Percentiles rank a stretch among this genome's conserved stretches.
phyloP scores from a whole-genome alignment of 768 basidiomycete genomes.

The Pleurotus platypus region DNA sequence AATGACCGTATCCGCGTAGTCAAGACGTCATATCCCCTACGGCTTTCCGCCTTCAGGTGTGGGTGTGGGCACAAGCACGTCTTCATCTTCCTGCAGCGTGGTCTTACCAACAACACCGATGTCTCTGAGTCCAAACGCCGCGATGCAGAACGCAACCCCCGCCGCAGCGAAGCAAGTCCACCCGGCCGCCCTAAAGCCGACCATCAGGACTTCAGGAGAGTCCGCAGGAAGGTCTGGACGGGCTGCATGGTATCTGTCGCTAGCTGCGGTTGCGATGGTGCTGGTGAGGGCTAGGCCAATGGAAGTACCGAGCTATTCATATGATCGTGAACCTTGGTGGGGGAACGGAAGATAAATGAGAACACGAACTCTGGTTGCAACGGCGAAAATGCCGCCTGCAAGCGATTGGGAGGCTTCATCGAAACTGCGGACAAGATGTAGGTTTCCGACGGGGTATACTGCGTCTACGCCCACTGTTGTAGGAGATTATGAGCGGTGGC shows the following conservation, averaged over 20 bases:
- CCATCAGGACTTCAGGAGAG: conserved; percentile 27
- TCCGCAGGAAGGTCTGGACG: conserved; percentile 16
- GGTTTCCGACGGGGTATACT: conserved; percentile 27
- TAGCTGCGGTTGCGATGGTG: conserved; percentile 24
- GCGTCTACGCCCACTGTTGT: conserved; percentile 21
- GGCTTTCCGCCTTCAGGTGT: no score
- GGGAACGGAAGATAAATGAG: background rate
- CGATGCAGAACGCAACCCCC: conserved; percentile 10
- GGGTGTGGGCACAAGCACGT: no score
- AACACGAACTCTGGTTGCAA: conserved; percentile 22
- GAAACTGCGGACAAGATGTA: conserved; percentile 25
- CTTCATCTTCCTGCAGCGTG: conserved; percentile 11
- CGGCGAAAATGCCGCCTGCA: conserved; percentile 30
- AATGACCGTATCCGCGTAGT: no score
- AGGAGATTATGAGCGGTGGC: no score
- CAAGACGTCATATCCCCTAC: no score
- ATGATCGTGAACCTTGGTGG: background rate
- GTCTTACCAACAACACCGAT: conserved; percentile 16
- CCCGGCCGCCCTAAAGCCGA: conserved; percentile 28
- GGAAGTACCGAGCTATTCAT: conserved; percentile 27
- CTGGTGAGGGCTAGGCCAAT: conserved; percentile 28
- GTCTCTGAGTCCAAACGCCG: conserved; percentile 12
- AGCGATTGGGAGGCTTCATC: conserved; percentile 28
- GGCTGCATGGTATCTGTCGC: conserved; percentile 16
- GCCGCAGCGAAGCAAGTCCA: conserved; percentile 19